phyloP scores from a whole-genome alignment of 345 rosid genomes.

The Hibiscus syriacus region DNA sequence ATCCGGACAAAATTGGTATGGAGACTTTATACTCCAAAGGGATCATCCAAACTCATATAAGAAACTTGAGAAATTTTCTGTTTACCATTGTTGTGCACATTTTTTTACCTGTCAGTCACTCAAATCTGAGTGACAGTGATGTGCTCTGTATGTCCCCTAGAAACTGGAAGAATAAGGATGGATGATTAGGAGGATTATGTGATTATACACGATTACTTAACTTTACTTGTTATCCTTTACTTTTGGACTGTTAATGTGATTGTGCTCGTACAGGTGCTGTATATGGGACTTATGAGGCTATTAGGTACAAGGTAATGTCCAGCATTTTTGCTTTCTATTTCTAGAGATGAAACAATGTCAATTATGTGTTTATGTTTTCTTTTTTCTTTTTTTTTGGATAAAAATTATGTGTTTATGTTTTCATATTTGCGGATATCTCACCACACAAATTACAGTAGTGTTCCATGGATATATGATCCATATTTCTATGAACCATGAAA shows the following conservation, averaged over 20 bases:
- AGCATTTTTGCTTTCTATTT: neutral
- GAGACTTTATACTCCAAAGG: neutral
- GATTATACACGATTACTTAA: too few relatives aligned
- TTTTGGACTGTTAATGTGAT: neutral
- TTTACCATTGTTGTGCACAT: neutral
- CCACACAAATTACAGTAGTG: neutral
- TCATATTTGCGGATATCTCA: neutral
- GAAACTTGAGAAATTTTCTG: neutral
- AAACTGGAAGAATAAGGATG: neutral
- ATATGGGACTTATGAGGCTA: too few relatives aligned
- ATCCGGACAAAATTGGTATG: neutral
- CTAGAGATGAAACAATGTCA: neutral
- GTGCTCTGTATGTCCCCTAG: neutral
- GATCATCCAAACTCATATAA: neutral
- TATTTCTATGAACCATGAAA: neutral
- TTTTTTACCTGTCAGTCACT: neutral
- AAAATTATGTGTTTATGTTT: neutral
- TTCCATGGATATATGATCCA: neutral
- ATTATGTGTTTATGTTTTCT: too few relatives aligned
- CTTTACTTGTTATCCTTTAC: neutral
- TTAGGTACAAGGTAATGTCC: conserved; percentile 30
- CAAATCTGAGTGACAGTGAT: neutral
- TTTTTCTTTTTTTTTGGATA: too few relatives aligned
- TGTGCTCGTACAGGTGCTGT: conserved; percentile 38
- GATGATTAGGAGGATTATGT: neutral